Evolutionary conservation across 2,329 filamentous ascomycete genomes (phyloP), one percentile per base, ranked within the genome.

Genomic region (Stemphylium beticola): DNA sequence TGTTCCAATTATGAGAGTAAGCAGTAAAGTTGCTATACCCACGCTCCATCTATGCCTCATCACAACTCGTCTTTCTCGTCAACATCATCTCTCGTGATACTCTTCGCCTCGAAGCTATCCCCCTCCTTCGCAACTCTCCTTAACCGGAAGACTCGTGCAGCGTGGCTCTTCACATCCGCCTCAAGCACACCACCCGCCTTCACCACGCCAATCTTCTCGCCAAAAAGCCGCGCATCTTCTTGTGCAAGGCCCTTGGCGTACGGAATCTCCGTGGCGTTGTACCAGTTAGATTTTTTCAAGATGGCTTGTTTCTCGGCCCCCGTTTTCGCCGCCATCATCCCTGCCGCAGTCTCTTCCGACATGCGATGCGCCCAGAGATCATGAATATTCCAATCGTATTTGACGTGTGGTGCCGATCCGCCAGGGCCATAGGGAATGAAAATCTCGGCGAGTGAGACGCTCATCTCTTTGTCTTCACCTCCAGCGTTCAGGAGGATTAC

Each of bases 311-410:
- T 50, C 15, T 65, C 56, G 1, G 22, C 41, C 2, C 53, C 47
- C 6, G 54, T 46, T 7, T 31, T 40, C 8, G 60, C 63, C 14
- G 54, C 51, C 14, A 67, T 56, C 1, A 67, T 33, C 9, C 51
- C 49, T 24, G 61, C 49, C 1, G 63, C 64, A 1, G 58, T 65
- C 5, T 31, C 20, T 2, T 61, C 49, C 0, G 59, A 8, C 65
- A 68, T 68, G 26, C 65, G 65, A 22, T 62, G 37, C 1, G 64
- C 64, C 64, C 65, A 68, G 1, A 68, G 60, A 20, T 68, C 65
- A 34, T 68, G 60, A 15, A 68, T 49, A 0, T 61, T 58, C 65
- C 65, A 68, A 38, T 65, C 61, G 29, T 57, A 68, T 9, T 64
- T 60, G 20, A 58, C 55, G 38, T 65, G 65, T 0, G 62, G 65